Evolutionary conservation across 2,329 filamentous ascomycete species (phyloP), one percentile per base, ranked within the genome.

Genomic region (Microcyclospora pomicola): DNA sequence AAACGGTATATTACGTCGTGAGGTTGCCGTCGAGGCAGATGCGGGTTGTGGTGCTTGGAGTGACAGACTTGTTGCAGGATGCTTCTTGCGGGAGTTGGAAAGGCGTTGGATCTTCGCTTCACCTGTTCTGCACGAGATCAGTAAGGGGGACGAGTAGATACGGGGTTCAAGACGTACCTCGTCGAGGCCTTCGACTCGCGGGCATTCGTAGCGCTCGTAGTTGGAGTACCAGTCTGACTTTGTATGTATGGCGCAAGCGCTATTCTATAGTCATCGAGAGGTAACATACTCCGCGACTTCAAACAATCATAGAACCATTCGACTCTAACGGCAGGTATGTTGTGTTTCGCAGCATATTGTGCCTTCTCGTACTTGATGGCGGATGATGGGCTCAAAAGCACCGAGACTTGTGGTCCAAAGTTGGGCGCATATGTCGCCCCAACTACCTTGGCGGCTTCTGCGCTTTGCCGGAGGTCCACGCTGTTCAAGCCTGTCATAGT

Each of bases 241-340:
- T 15, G 11, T 28, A 13, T 27, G 28, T 13, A 28, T 24, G 19
- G 19, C 7, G 19, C 19, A 24, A 24, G 19, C 19, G 19, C 24
- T 24, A 27, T 24, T 27, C 34, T 13, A 12, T 13, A 34, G 13
- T n/a, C 9, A 31, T 9, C 14, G 7, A 24, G 19, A 24, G 19
- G 7, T 24, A 24, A 24, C 19, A 24, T 24, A 24, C 19, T 24
- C 7, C 19, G 19, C 19, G 19, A 24, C 19, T 24, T 66, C 36
- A 95, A 76, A 47, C 82, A 91, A 36, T 79, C 72, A 78, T 82
- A 91, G 2, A 98, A 66, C 91, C 91, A 98, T 15, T 80, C 73
- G 13, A 75, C 73, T 6, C 72, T 72, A 9, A 96, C 82, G n/a
- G 88, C 75, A 2, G 86, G 83, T 9, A 96, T 80, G 4, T 71